phyloP scores from a whole-genome alignment of 805 yeast species.

The Hanseniaspora mollemarum region DNA sequence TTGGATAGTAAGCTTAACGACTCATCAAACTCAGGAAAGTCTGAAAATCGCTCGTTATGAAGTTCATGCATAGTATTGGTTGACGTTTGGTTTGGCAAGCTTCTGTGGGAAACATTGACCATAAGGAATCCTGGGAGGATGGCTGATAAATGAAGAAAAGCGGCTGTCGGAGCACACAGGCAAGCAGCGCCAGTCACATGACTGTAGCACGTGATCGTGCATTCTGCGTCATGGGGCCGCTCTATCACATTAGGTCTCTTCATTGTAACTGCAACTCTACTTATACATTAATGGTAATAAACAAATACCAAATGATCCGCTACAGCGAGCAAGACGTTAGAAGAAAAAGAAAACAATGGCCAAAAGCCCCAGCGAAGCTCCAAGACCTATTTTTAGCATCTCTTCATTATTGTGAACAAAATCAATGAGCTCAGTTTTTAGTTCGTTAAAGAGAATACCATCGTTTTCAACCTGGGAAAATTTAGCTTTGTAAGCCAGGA shows the following conservation, averaged over 20 bases:
- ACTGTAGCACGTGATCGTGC: no score
- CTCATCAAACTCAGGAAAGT: constrained; percentile 45
- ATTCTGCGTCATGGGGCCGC: no score
- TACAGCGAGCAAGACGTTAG: no score
- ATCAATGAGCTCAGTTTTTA: neutral
- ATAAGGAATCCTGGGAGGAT: neutral
- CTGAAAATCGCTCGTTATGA: constrained; percentile 24
- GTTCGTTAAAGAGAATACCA: constrained; percentile 3
- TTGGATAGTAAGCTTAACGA: constrained; percentile 31
- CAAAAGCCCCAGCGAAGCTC: constrained; percentile 20
- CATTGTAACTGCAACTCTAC: no score
- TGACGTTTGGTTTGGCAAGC: neutral
- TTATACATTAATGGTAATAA: neutral
- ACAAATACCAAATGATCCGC: no score
- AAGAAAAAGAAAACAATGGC: constrained; percentile 9
- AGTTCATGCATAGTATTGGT: neutral
- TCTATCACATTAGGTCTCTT: no score
- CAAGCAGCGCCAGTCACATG: no score
- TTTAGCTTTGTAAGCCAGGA: constrained; percentile 29
- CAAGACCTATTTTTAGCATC: constrained; percentile 19
- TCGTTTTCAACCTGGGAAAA: constrained; percentile 5
- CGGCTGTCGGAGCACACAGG: no score
- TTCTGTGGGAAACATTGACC: neutral
- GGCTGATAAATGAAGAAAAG: neutral
- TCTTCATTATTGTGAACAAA: constrained; percentile 22